These are phyloP conservation scores for Kodamaea hsintzibuensis DNA, from an alignment of 805 yeast species.

Conservation along the genomic window DNA sequence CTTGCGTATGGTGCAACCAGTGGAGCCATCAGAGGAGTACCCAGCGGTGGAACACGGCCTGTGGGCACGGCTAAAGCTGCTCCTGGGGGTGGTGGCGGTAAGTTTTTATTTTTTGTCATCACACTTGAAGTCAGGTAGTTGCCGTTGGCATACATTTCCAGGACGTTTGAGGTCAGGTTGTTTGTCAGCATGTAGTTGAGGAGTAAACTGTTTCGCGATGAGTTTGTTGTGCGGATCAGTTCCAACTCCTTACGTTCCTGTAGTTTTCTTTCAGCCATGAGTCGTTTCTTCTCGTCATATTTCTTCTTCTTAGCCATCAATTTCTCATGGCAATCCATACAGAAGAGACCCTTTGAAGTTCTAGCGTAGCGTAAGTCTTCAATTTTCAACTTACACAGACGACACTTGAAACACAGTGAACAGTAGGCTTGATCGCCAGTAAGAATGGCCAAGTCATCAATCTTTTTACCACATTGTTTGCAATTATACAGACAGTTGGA, in stretches of 20 bases:
- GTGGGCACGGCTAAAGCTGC: background rate
- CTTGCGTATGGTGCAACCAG: slow-evolving; percentile 8
- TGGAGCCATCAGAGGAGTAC: background rate
- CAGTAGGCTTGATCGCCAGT: slow-evolving; percentile 97
- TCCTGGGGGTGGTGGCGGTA: slow-evolving; percentile 10
- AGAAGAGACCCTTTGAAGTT: slow-evolving; percentile 88
- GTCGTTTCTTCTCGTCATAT: slow-evolving; percentile 51
- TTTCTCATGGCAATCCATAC: slow-evolving; percentile 89
- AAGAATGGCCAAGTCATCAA: slow-evolving; percentile 88
- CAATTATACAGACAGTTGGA: slow-evolving; percentile 91
- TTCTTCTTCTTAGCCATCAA: slow-evolving; percentile 73
- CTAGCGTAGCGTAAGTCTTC: slow-evolving; percentile 90
- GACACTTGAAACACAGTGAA: slow-evolving; percentile 83
- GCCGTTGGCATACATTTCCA: slow-evolving; percentile 7
- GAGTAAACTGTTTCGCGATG: slow-evolving; percentile 13
- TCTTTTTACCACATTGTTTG: slow-evolving; percentile 78
- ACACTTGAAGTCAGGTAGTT: slow-evolving; percentile 9
- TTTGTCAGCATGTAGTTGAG: slow-evolving; percentile 13
- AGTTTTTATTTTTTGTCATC: slow-evolving; percentile 9
- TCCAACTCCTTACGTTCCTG: slow-evolving; percentile 11
- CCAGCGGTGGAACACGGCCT: background rate
- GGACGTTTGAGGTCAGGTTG: slow-evolving; percentile 5
- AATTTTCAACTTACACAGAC: slow-evolving; percentile 81
- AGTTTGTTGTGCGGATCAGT: slow-evolving; percentile 9
- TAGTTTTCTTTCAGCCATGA: slow-evolving; percentile 21